These are phyloP conservation scores for Fusarium fracticaudum DNA, from an alignment of 2,329 filamentous ascomycete species.

Conservation along the genomic window DNA sequence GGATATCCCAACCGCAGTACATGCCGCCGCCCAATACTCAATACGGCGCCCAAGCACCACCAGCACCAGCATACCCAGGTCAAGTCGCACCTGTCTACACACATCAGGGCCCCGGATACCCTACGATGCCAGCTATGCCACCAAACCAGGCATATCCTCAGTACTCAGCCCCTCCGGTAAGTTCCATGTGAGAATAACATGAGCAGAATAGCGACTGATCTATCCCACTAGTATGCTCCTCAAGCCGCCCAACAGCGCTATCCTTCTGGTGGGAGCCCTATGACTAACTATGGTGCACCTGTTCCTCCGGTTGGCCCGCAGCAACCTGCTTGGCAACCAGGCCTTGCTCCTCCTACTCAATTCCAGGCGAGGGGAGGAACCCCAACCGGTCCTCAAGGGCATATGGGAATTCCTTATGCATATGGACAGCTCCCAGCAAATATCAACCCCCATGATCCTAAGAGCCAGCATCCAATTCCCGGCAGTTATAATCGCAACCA, in stretches of 20 bases:
- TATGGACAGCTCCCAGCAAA: slow-evolving; percentile 82
- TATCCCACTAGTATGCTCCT: slow-evolving; percentile 42
- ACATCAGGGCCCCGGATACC: slow-evolving; percentile 55
- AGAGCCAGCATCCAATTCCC: slow-evolving; percentile 83
- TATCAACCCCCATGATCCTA: slow-evolving; percentile 74
- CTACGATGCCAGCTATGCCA: slow-evolving; percentile 55
- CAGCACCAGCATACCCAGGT: slow-evolving; percentile 53
- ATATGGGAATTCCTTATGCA: slow-evolving; percentile 67
- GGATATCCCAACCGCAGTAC: slow-evolving; percentile 66
- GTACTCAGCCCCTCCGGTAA: slow-evolving; percentile 59
- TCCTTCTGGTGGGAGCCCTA: slow-evolving; percentile 48
- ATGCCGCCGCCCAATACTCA: slow-evolving; percentile 55
- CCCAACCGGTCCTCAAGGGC: slow-evolving; percentile 44
- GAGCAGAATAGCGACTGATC: slow-evolving; percentile 17
- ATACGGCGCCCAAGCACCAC: slow-evolving; percentile 55
- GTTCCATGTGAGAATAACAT: slow-evolving; percentile 38
- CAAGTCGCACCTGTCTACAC: slow-evolving; percentile 59
- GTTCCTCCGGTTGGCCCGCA: slow-evolving; percentile 43
- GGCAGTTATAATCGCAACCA: slow-evolving; percentile 82
- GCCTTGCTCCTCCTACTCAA: slow-evolving; percentile 45
- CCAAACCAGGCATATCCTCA: slow-evolving; percentile 55
- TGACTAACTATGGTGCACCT: slow-evolving; percentile 50
- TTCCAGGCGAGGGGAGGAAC: slow-evolving; percentile 46
- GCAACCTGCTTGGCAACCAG: slow-evolving; percentile 52
- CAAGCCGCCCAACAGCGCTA: slow-evolving; percentile 47